A percentile compares a stretch with the other conserved stretches of the same genome.
Evolutionary conservation across 805 yeast species (phyloP).

Genomic region (Peterozyma toletana): DNA sequence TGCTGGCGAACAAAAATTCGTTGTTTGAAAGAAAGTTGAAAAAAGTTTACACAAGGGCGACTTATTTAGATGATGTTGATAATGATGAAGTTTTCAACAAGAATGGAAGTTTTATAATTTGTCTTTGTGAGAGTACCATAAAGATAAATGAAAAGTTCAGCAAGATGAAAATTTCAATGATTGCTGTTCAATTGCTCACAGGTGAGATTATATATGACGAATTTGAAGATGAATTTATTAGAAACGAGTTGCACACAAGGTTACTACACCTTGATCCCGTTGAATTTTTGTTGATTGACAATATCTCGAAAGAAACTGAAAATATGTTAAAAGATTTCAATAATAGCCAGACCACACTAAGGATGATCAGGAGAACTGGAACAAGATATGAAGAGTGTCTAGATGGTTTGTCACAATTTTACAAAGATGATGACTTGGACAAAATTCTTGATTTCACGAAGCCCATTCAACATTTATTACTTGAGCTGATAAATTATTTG

Average conservation of each 20-base stretch:
- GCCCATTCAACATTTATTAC: constrained; percentile 29
- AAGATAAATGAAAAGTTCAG: background rate
- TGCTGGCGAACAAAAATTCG: constrained; percentile 39
- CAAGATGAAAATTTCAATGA: constrained; percentile 29
- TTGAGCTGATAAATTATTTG: constrained; percentile 46
- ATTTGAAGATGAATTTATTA: constrained; percentile 51
- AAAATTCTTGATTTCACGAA: constrained; percentile 10
- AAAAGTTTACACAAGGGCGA: constrained; percentile 73
- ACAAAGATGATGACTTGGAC: background rate
- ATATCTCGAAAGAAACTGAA: constrained; percentile 28
- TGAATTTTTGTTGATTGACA: constrained; percentile 50
- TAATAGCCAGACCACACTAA: background rate
- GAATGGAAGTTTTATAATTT: constrained; percentile 37
- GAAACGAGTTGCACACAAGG: constrained; percentile 69
- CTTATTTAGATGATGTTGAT: constrained; percentile 56
- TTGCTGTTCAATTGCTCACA: constrained; percentile 63
- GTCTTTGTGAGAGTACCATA: constrained; percentile 25
- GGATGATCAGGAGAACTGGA: background rate
- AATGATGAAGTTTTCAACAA: constrained; percentile 15
- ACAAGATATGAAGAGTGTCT: background rate
- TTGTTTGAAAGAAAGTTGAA: constrained; percentile 67
- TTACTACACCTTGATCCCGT: constrained; percentile 68
- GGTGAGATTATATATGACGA: constrained; percentile 73
- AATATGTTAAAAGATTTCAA: constrained; percentile 7
- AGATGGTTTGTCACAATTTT: background rate